These are phyloP conservation scores for Zasmidium angulare DNA, from an alignment of 2,329 filamentous ascomycete genomes.

Conservation along the genomic window DNA sequence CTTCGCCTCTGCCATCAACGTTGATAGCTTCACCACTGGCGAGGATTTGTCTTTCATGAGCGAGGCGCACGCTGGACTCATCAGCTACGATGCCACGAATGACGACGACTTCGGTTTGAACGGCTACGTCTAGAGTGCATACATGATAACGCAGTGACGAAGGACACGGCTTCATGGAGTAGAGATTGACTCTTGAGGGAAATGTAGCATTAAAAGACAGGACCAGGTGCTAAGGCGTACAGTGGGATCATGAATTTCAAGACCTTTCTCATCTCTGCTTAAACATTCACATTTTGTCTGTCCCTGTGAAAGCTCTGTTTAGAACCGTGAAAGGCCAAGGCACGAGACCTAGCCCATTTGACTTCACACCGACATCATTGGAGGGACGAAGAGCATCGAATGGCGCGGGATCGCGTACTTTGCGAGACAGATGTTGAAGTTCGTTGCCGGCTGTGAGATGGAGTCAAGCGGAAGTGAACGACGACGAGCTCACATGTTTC, in stretches of 20 bases:
- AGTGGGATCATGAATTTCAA: not conserved
- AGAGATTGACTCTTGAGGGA: not conserved
- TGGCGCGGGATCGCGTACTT: too few species aligned
- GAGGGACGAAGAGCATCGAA: too few species aligned
- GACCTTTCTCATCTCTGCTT: not conserved
- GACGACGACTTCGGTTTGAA: not conserved
- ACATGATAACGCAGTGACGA: not conserved
- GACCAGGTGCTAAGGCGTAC: not conserved
- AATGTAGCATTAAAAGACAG: not conserved
- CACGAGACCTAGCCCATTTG: too few species aligned
- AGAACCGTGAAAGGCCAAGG: not conserved
- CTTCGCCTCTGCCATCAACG: constrained; percentile 7
- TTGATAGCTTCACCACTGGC: not conserved
- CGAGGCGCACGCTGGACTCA: not conserved
- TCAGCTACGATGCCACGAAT: not conserved
- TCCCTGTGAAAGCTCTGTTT: not conserved
- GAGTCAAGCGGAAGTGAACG: too few species aligned
- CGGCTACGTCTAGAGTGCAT: not conserved
- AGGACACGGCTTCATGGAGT: not conserved
- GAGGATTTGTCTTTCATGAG: constrained; percentile 1
- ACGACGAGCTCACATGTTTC: not conserved
- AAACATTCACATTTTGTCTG: not conserved
- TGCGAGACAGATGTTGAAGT: too few species aligned
- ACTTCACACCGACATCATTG: too few species aligned
- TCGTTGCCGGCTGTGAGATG: too few species aligned